Percentiles rank a stretch among this genome's conserved stretches.
Conservation (phyloP, 441 rosid species). For the Eutrema salsugineum region DNA sequence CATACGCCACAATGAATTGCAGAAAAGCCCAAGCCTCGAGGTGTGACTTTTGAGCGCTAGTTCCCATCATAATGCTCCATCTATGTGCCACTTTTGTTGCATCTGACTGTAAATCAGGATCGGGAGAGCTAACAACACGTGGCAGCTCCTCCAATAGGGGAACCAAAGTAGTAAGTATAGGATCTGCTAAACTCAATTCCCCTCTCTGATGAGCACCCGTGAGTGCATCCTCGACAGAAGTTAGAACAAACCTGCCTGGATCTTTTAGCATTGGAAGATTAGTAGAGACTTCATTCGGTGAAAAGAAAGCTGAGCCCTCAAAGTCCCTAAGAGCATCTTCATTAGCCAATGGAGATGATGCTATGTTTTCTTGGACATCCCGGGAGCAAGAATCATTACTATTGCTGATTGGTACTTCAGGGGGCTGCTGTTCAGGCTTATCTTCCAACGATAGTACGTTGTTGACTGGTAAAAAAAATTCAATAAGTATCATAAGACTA, state of each 20-base stretch:
- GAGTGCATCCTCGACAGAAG: conserved; percentile 32
- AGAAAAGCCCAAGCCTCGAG: conserved; percentile 22
- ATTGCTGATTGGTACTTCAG: conserved; percentile 15
- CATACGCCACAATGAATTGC: conserved; percentile 23
- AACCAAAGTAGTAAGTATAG: conserved; percentile 18
- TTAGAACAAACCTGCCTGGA: conserved; percentile 49
- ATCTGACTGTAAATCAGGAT: neutral
- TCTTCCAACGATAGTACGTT: neutral
- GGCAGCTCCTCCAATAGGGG: conserved; percentile 17
- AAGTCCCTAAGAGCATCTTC: conserved; percentile 28
- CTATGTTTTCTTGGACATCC: conserved; percentile 7
- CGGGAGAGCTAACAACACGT: neutral
- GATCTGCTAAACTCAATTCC: conserved; percentile 27
- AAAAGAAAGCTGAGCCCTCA: conserved; percentile 12
- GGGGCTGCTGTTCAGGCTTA: conserved; percentile 23
- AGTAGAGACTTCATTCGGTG: conserved; percentile 33
- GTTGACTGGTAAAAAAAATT: neutral
- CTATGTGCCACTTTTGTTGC: conserved; percentile 14
- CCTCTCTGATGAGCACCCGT: conserved; percentile 20
- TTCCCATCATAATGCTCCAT: conserved; percentile 11
- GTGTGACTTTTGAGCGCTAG: neutral
- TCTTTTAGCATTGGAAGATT: conserved; percentile 31
- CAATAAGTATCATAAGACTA: neutral
- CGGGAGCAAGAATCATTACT: conserved; percentile 11
- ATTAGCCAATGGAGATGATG: conserved; percentile 10